Evolutionary conservation across 306 rosid species (phyloP).

Genomic region (Vigna radiata): DNA sequence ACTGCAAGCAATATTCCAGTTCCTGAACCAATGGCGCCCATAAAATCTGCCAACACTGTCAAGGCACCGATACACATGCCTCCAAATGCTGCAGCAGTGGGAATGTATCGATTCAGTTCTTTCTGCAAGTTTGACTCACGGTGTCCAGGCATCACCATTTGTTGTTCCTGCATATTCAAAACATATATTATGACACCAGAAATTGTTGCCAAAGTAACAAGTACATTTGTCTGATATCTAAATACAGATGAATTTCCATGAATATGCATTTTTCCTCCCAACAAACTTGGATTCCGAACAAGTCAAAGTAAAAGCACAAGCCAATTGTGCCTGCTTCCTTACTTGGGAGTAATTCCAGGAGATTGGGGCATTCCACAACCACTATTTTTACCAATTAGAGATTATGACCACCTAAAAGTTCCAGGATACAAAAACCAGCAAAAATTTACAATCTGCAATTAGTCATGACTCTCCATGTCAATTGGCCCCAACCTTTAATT

Average conservation of each 20-base stretch:
- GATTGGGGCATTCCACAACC: neutral
- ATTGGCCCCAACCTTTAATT: neutral
- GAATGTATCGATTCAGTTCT: conserved; percentile 86
- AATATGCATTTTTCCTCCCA: neutral
- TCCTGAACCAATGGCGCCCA: conserved; percentile 97
- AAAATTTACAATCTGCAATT: conserved; percentile 10
- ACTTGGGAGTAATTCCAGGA: neutral
- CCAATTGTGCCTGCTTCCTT: conserved; percentile 1
- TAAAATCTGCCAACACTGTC: conserved; percentile 92
- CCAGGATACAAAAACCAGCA: neutral
- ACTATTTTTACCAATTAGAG: neutral
- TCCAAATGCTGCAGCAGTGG: conserved; percentile 94
- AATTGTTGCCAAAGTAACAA: conserved; percentile 10
- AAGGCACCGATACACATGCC: conserved; percentile 93
- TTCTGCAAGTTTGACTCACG: conserved; percentile 90
- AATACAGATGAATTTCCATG: neutral
- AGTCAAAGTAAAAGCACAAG: neutral
- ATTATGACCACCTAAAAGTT: neutral
- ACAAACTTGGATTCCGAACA: neutral
- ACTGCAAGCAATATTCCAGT: conserved; percentile 92
- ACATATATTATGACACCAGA: neutral
- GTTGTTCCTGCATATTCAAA: conserved; percentile 80
- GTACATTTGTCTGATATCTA: neutral
- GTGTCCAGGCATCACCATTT: conserved; percentile 97
- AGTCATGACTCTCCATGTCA: conserved; percentile 13